Evolutionary conservation across 257 asterid genomes (phyloP).

Genomic region (Misopates orontium): DNA sequence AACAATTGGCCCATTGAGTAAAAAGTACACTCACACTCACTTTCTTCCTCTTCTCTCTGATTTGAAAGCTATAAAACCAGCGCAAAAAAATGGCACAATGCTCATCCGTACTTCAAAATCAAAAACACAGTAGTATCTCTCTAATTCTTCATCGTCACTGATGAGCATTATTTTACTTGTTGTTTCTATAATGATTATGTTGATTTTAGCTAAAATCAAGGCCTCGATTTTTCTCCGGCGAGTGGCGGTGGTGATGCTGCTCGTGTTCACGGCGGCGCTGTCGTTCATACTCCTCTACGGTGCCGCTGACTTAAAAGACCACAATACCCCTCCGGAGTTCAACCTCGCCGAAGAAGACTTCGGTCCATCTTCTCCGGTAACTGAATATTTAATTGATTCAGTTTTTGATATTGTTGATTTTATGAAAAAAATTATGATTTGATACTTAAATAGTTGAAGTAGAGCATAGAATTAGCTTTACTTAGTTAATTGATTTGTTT

Average conservation of each 20-base stretch:
- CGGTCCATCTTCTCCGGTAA: constrained; percentile 9
- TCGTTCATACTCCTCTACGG: constrained; percentile 35
- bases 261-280: constrained; percentile 23
- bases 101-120: constrained; percentile 18
- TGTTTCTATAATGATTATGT: too few relatives aligned
- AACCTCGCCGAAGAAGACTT: constrained; percentile 18
- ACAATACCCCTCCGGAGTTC: too few relatives aligned
- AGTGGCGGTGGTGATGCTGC: constrained; percentile 23
- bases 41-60: background rate
- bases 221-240: constrained; percentile 25
- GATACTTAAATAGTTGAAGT: too few relatives aligned
- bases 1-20: too few relatives aligned
- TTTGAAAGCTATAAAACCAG: too few relatives aligned
- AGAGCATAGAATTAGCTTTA: too few relatives aligned
- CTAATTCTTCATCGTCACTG: background rate
- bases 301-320: constrained; percentile 30
- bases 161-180: background rate
- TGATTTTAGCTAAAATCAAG: constrained; percentile 21
- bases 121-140: background rate
- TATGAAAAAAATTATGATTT: too few relatives aligned
- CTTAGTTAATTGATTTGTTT: too few relatives aligned
- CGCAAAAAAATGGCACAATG: constrained; percentile 27
- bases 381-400: background rate
- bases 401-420: too few relatives aligned
- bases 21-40: too few relatives aligned